Base-by-base conservation (phyloP, 176 grass and related monocot genomes). In the Cenchrus fungigraminus region DNA sequence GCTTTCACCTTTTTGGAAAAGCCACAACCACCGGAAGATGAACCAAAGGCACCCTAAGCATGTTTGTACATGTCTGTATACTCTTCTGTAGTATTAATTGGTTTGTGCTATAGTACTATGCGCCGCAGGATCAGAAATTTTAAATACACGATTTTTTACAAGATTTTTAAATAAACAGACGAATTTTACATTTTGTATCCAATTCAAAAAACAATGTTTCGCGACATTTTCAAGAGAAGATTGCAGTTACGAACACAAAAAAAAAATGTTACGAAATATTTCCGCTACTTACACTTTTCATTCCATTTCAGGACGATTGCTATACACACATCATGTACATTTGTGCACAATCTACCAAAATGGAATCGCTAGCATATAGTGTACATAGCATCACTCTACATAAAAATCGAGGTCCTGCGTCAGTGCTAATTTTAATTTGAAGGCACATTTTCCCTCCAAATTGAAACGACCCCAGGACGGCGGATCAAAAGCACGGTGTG, bases 401-500 rank as follows among this genome's bases (percentile, higher is more conserved):
- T 2, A 44, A 15, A 45, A 15, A 15, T 15, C 22, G 46, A 31
- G 1, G 65, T 6, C 37, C 1, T 66, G 53, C 8, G 14, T 4
- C 49, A 40, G 20, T 32, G 32, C 14, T 80, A 32, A 15, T 69
- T 19, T 80, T 51, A 44, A 65, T 19, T 80, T 51, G 54, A 65
- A 22, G 63, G 6, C 11, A n/a, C 2, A 52, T 29, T 68, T 70
- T 82, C 78, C 78, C 72, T 42, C 16, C 83, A 56, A 82, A 86
- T 32, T 32, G 31, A n/a, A 13, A 46, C 45, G 12, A 13, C 3
- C 25, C 0, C 1, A 37, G 9, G 2, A 32, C 9, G 50, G 2
- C 10, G 0, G 28, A 49, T 90, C 84, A 95, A 28, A 90, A 92
- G 78, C 89, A 84, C 6, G 90, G 90, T 17, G 88, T 95, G 2